These are phyloP conservation scores for Tympanopsis confertula DNA, from an alignment of 2,329 filamentous ascomycete genomes.

Conservation along the genomic window DNA sequence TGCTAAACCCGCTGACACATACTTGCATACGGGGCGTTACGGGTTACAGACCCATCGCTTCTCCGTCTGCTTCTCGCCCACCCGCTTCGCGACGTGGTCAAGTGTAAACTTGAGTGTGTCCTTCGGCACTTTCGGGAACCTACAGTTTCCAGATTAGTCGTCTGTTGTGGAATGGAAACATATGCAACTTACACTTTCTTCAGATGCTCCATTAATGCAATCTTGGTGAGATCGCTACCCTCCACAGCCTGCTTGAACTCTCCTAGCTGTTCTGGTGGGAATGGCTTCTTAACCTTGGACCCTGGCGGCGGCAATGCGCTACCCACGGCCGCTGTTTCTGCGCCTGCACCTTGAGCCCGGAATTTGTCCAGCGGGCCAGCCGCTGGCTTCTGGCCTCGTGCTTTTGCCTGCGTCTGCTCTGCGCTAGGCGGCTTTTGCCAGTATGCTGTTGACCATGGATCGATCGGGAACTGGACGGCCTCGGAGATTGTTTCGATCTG, in stretches of 20 bases:
- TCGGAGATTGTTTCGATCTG: conserved; percentile 39
- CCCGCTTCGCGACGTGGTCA: conserved; percentile 37
- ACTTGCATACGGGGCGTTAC: too few relatives aligned
- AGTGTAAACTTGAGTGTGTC: conserved; percentile 31
- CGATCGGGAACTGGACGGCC: conserved; percentile 38
- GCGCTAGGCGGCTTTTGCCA: conserved; percentile 25
- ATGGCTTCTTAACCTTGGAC: conserved; percentile 19
- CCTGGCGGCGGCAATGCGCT: conserved; percentile 5
- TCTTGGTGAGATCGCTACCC: conserved; percentile 48
- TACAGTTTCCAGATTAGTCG: neutral
- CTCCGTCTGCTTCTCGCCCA: conserved; percentile 43
- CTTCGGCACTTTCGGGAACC: neutral
- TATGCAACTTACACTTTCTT: conserved; percentile 32
- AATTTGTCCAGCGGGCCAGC: neutral
- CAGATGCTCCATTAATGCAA: conserved; percentile 47
- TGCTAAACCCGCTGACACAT: too few relatives aligned
- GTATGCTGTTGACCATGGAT: conserved; percentile 50
- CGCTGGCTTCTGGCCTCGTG: too few relatives aligned
- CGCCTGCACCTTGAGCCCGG: neutral
- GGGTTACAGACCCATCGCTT: conserved; percentile 48
- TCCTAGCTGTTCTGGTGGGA: conserved; percentile 38
- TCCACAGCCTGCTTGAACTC: conserved; percentile 47
- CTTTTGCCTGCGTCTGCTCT: neutral
- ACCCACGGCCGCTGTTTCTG: neutral
- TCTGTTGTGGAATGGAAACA: neutral